These are phyloP conservation scores for Nitzschia sp. DNA, from an alignment of 108 stramenopile genomes.

Conservation along the genomic window DNA sequence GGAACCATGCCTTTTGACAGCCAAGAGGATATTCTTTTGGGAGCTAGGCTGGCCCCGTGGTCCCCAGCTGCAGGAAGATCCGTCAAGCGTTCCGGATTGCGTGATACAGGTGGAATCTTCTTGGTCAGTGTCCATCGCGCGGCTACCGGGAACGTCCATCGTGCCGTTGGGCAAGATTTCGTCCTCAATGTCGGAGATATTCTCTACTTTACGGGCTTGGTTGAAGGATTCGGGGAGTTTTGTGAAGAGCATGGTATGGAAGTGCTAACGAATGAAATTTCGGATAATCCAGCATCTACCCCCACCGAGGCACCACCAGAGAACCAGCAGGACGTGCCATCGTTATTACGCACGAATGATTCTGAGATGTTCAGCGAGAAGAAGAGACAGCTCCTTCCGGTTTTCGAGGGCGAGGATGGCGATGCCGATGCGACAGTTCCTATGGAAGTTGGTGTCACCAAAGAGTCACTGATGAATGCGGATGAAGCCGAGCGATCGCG, in stretches of 20 bases:
- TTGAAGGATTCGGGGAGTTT: constrained; percentile 80
- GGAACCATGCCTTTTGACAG: constrained; percentile 23
- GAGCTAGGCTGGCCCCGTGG: constrained; percentile 76
- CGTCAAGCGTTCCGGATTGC: constrained; percentile 72
- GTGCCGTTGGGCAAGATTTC: constrained; percentile 87
- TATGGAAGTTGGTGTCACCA: constrained; percentile 39
- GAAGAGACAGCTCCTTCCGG: no score
- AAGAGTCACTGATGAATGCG: constrained; percentile 44
- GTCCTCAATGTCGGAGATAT: constrained; percentile 82
- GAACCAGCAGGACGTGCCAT: not conserved
- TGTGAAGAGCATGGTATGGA: constrained; percentile 84
- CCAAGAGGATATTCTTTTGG: constrained; percentile 64
- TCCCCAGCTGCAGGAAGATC: constrained; percentile 74
- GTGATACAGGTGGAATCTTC: constrained; percentile 82
- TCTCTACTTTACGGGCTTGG: constrained; percentile 84
- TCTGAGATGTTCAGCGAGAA: no score
- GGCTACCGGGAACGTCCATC: constrained; percentile 80
- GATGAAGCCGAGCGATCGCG: constrained; percentile 53
- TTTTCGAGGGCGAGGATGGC: no score
- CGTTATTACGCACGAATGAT: not conserved
- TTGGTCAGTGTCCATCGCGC: constrained; percentile 79
- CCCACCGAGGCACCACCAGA: not conserved
- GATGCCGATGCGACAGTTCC: not conserved
- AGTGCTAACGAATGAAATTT: constrained; percentile 69
- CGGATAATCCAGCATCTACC: not conserved